A percentile compares a stretch with the other conserved stretches of the same genome.
Conservation (phyloP, 2,329 filamentous ascomycete species). For the Scedosporium aurantiacum region DNA sequence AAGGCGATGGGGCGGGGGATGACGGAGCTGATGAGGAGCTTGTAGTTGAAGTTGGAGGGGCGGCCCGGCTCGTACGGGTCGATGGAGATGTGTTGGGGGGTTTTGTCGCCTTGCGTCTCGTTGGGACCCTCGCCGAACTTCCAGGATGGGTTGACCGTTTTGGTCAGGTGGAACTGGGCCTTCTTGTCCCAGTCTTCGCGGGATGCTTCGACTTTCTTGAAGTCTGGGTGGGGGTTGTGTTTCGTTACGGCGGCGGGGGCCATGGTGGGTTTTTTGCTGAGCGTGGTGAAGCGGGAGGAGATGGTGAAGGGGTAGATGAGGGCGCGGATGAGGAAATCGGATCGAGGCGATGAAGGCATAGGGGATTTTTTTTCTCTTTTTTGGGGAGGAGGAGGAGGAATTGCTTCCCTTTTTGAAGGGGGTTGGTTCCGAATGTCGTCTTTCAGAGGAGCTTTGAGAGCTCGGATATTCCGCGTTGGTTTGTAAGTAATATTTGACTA, state of each 20-base stretch:
- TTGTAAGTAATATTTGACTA: too few relatives aligned
- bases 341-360: not conserved
- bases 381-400: too few relatives aligned
- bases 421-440: too few relatives aligned
- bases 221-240: conserved; percentile 40
- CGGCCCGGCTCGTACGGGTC: conserved; percentile 68
- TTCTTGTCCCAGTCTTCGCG: conserved; percentile 48
- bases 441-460: too few relatives aligned
- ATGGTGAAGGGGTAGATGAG: not conserved
- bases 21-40: conserved; percentile 74
- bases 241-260: not conserved
- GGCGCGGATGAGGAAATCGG: not conserved
- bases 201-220: conserved; percentile 58
- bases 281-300: conserved; percentile 1
- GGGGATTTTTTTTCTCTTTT: not conserved
- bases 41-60: conserved; percentile 68
- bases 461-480: too few relatives aligned
- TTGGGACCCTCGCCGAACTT: conserved; percentile 56
- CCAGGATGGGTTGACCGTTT: conserved; percentile 58
- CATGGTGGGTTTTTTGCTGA: conserved; percentile 3
- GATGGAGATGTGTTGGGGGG: conserved; percentile 55
- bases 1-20: conserved; percentile 72
- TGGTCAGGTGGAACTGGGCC: conserved; percentile 41
- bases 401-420: too few relatives aligned
- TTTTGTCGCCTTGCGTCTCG: conserved; percentile 20